Evolutionary conservation across 2,329 filamentous ascomycete species (phyloP).

Genomic region (Penicillium olsonii): DNA sequence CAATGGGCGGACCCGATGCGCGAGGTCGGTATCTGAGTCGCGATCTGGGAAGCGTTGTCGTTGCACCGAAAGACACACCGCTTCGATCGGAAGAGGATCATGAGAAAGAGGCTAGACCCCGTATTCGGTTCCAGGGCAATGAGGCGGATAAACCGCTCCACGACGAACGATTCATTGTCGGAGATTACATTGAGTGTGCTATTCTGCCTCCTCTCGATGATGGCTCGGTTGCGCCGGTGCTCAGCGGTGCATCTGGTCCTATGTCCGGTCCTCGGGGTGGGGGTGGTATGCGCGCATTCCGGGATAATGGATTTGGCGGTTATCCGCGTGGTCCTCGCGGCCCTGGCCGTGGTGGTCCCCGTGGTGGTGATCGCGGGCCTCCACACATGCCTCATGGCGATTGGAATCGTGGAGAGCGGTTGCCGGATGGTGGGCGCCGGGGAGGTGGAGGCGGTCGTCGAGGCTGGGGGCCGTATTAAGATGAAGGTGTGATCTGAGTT

Average conservation of each 20-base stretch:
- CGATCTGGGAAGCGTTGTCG: slow-evolving; percentile 78
- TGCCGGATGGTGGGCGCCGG: slow-evolving; percentile 39
- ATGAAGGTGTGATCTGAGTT: not conserved
- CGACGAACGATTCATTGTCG: slow-evolving; percentile 80
- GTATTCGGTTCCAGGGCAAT: slow-evolving; percentile 51
- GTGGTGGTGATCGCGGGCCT: slow-evolving; percentile 44
- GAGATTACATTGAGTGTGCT: slow-evolving; percentile 83
- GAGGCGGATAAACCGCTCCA: slow-evolving; percentile 72
- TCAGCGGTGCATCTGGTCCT: slow-evolving; percentile 26
- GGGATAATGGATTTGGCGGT: slow-evolving; percentile 50
- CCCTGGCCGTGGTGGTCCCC: slow-evolving; percentile 44
- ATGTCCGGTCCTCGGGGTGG: slow-evolving; percentile 31
- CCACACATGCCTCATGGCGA: slow-evolving; percentile 40
- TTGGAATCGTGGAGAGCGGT: slow-evolving; percentile 51
- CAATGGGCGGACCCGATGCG: slow-evolving; percentile 40
- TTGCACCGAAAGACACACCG: slow-evolving; percentile 53
- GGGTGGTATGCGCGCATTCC: slow-evolving; percentile 40
- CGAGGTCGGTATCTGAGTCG: slow-evolving; percentile 70
- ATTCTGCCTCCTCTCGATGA: slow-evolving; percentile 74
- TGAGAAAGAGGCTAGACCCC: slow-evolving; percentile 39
- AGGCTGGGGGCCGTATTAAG: slow-evolving; percentile 44
- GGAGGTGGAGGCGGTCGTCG: slow-evolving; percentile 39
- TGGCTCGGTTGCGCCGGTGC: slow-evolving; percentile 66
- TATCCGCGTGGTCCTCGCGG: slow-evolving; percentile 43
- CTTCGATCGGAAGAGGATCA: slow-evolving; percentile 36